A percentile compares a stretch with the other conserved stretches of the same genome.
Evolutionary conservation across 345 rosid species (phyloP).

Genomic region (Lumnitzera littorea): DNA sequence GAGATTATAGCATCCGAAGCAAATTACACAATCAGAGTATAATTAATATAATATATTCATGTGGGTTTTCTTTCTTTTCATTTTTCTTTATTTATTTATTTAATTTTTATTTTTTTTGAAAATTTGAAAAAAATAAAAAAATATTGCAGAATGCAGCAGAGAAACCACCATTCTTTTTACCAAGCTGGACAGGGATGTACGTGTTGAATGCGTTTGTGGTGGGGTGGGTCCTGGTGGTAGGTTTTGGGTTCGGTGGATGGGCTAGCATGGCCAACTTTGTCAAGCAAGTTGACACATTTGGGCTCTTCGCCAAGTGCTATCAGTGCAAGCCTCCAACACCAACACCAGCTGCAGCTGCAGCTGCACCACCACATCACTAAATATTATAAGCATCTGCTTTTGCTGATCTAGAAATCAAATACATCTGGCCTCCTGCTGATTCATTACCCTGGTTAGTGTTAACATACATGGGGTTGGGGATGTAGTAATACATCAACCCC

Average conservation of each 20-base stretch:
- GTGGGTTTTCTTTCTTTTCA: too few species aligned
- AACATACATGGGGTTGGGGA: too few species aligned
- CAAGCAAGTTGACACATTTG: slow-evolving; percentile 79
- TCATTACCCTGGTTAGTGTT: slow-evolving; percentile 37
- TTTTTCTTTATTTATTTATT: not conserved
- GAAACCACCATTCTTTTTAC: slow-evolving; percentile 77
- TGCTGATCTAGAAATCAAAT: too few species aligned
- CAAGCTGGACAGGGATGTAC: slow-evolving; percentile 93
- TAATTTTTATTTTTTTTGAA: too few species aligned
- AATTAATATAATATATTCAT: too few species aligned
- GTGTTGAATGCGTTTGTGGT: slow-evolving; percentile 64
- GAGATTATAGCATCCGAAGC: not conserved
- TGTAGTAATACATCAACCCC: not conserved
- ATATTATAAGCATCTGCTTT: too few species aligned
- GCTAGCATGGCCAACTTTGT: slow-evolving; percentile 93
- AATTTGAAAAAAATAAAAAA: too few species aligned
- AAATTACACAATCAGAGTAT: too few species aligned
- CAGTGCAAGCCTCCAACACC: slow-evolving; percentile 75
- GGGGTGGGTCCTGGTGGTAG: slow-evolving; percentile 76
- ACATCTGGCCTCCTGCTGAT: slow-evolving; percentile 9
- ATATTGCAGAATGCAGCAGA: slow-evolving; percentile 82
- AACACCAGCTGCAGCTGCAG: slow-evolving; percentile 22
- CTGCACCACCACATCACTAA: slow-evolving; percentile 13
- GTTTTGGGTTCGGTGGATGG: slow-evolving; percentile 99
- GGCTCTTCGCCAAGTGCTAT: slow-evolving; percentile 96